Conservation (phyloP, 176 grass and related monocot species). For the Aegilops bicornis region DNA sequence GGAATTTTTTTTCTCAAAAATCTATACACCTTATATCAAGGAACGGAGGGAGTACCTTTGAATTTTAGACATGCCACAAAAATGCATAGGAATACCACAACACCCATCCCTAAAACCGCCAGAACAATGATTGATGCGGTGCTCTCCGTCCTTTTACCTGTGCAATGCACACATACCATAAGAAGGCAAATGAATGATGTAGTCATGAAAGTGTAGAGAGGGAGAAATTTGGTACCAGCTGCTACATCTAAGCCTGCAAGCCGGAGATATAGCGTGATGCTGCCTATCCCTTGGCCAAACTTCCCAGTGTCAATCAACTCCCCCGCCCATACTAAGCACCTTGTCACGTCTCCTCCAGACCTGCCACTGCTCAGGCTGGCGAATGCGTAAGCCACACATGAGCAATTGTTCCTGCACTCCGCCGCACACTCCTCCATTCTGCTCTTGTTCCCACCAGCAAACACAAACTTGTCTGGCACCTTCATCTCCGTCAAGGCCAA, state of each 20-base stretch:
- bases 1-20: too few relatives aligned
- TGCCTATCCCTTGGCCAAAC: neutral
- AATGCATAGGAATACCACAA: neutral
- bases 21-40: too few relatives aligned
- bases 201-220: neutral
- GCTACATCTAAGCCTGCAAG: slow-evolving; percentile 18
- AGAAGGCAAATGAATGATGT: neutral
- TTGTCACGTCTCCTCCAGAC: neutral
- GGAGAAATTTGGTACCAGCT: neutral
- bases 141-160: neutral
- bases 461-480: neutral
- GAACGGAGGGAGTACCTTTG: neutral
- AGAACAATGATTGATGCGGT: neutral
- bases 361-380: neutral
- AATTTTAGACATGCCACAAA: neutral
- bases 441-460: neutral
- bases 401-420: slow-evolving; percentile 42
- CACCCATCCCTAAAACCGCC: neutral
- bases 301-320: slow-evolving; percentile 37
- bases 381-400: slow-evolving; percentile 43
- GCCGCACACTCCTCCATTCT: slow-evolving; percentile 22
- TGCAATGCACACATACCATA: neutral
- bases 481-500: neutral
- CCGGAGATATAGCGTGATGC: slow-evolving; percentile 35
- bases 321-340: slow-evolving; percentile 33